Evolutionary conservation across 2,329 filamentous ascomycete genomes (phyloP).

Genomic region (Colletotrichum paranaense): DNA sequence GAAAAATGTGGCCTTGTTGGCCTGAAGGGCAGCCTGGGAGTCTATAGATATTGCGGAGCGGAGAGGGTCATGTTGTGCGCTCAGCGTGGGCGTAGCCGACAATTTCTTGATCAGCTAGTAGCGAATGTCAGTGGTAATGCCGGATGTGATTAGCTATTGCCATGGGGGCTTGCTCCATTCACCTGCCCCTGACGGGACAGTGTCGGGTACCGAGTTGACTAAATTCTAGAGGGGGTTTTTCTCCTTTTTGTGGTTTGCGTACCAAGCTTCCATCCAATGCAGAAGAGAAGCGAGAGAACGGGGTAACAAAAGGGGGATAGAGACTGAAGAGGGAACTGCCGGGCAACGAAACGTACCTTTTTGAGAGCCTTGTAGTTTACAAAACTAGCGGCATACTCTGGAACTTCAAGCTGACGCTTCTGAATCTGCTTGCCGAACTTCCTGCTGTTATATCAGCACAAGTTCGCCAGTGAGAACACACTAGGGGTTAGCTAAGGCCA

Average conservation of each 20-base stretch:
- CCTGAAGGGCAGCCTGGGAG: constrained; percentile 90
- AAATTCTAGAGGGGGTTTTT: constrained; percentile 5
- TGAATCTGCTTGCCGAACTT: constrained; percentile 99
- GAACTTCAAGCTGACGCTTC: constrained; percentile 98
- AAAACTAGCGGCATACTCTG: constrained; percentile 98
- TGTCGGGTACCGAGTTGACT: constrained; percentile 26
- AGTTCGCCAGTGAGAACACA: not conserved
- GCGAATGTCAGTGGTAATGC: constrained; percentile 45
- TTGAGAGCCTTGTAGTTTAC: constrained; percentile 99
- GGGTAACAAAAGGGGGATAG: constrained; percentile 19
- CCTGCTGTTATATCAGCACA: constrained; percentile 63
- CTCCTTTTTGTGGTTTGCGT: constrained; percentile 13
- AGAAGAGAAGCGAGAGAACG: constrained; percentile 4
- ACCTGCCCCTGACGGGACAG: constrained; percentile 27
- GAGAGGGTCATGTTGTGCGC: constrained; percentile 75
- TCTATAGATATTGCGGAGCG: constrained; percentile 66
- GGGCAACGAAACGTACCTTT: constrained; percentile 73
- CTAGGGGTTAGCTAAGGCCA: not conserved
- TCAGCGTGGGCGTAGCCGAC: constrained; percentile 88
- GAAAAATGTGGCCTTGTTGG: constrained; percentile 99
- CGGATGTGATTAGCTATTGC: constrained; percentile 16
- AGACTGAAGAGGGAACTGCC: not conserved
- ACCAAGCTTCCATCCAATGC: constrained; percentile 1
- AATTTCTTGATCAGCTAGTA: constrained; percentile 96
- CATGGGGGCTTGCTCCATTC: constrained; percentile 35